These are phyloP conservation scores for Darksidea phi DNA, from an alignment of 495 filamentous ascomycete genomes.

Conservation along the genomic window DNA sequence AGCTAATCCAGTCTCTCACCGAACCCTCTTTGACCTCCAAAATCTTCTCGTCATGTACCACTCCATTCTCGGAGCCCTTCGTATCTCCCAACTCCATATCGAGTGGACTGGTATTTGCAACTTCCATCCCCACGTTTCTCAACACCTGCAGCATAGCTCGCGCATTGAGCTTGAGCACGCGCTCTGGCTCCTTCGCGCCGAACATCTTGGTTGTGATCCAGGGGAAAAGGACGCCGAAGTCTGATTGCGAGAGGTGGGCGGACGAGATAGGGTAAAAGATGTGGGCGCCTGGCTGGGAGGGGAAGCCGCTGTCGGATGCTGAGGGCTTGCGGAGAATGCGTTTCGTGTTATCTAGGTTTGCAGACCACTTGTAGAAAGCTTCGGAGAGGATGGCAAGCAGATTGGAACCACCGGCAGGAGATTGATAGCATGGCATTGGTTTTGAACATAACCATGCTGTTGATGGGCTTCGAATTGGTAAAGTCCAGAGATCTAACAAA, in stretches of 20 bases:
- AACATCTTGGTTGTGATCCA: constrained; percentile 59
- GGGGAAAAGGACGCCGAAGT: constrained; percentile 77
- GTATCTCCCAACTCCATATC: constrained; percentile 48
- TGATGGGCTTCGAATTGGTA: constrained; percentile 59
- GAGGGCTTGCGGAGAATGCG: constrained; percentile 49
- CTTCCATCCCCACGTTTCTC: constrained; percentile 50
- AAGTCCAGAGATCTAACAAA: constrained; percentile 72
- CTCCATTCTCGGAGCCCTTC: not conserved
- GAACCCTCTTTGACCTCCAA: constrained; percentile 15
- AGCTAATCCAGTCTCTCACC: constrained; percentile 32
- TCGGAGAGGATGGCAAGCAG: constrained; percentile 66
- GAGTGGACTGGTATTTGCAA: constrained; percentile 51
- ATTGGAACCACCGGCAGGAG: constrained; percentile 46
- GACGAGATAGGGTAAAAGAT: constrained; percentile 62
- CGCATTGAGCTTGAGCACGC: constrained; percentile 61
- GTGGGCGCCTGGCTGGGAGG: constrained; percentile 25
- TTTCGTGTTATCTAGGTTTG: constrained; percentile 61
- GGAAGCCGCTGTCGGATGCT: constrained; percentile 4
- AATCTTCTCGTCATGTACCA: constrained; percentile 31
- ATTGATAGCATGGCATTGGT: constrained; percentile 64
- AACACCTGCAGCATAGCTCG: constrained; percentile 63
- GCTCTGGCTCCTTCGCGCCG: constrained; percentile 59
- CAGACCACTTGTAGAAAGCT: constrained; percentile 69
- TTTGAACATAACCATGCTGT: constrained; percentile 59
- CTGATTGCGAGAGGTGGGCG: constrained; percentile 71